Conservation (phyloP, 176 grass and related monocot species). For the Pharus latifolius region DNA sequence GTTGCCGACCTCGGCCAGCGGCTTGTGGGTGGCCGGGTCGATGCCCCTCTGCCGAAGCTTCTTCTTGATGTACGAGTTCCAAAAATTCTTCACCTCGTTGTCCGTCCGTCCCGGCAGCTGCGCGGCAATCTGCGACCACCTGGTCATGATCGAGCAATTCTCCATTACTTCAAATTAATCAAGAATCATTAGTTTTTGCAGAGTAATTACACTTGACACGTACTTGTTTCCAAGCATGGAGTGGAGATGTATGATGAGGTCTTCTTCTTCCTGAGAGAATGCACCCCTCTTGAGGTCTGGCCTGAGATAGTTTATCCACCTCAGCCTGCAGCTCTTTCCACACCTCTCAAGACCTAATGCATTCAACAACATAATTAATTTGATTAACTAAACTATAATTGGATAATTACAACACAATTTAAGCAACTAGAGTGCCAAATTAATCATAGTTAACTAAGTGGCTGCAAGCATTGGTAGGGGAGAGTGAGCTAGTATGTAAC, state of each 20-base stretch:
- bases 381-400: not conserved
- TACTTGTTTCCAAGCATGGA: constrained; percentile 80
- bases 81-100: constrained; percentile 98
- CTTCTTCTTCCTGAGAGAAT: constrained; percentile 73
- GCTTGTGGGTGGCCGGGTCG: constrained; percentile 65
- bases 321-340: constrained; percentile 67
- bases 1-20: constrained; percentile 10
- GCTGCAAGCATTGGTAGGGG: not conserved
- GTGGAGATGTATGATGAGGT: constrained; percentile 64
- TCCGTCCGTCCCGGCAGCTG: constrained; percentile 84
- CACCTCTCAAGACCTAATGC: constrained; percentile 58
- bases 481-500: not conserved
- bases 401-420: not conserved
- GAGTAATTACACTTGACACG: not conserved
- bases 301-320: constrained; percentile 77
- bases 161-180: not conserved
- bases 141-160: not conserved
- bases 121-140: constrained; percentile 71
- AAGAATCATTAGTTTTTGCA: not conserved
- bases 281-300: constrained; percentile 73
- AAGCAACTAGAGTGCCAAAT: not conserved
- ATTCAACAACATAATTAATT: constrained; percentile 11
- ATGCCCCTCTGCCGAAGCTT: constrained; percentile 66
- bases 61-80: constrained; percentile 90
- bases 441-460: not conserved